A percentile compares a stretch with the other conserved stretches of the same genome.
These are phyloP conservation scores for Hypoxylon rickii DNA, from an alignment of 495 filamentous ascomycete species.

Conservation along the genomic window DNA sequence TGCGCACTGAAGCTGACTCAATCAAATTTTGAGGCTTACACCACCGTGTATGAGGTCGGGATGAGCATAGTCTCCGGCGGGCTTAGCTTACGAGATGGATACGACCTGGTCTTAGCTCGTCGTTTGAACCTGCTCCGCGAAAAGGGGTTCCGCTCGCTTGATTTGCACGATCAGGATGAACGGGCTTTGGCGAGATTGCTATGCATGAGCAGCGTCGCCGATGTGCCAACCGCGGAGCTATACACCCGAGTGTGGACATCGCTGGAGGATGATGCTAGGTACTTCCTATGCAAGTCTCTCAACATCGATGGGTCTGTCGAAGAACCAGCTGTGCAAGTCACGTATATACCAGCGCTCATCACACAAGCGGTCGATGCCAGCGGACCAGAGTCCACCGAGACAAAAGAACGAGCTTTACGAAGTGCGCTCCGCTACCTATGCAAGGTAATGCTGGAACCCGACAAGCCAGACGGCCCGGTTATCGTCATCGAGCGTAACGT, in stretches of 20 bases:
- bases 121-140: conserved; percentile 27
- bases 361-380: conserved; percentile 18
- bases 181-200: conserved; percentile 42
- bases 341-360: conserved; percentile 44
- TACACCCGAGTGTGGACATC: conserved; percentile 37
- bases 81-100: conserved; percentile 36
- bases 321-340: conserved; percentile 42
- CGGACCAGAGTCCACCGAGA: conserved; percentile 6
- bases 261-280: conserved; percentile 28
- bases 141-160: conserved; percentile 37
- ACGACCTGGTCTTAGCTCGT: conserved; percentile 41
- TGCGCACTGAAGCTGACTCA: conserved; percentile 43
- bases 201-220: conserved; percentile 43
- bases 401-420: conserved; percentile 19
- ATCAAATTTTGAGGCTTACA: conserved; percentile 41
- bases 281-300: conserved; percentile 30
- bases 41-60: conserved; percentile 38
- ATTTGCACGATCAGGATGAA: conserved; percentile 29
- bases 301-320: conserved; percentile 40
- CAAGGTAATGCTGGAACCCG: conserved; percentile 25
- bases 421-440: conserved; percentile 26
- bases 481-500: conserved; percentile 33
- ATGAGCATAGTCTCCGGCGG: conserved; percentile 31
- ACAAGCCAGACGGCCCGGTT: conserved; percentile 5
- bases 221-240: conserved; percentile 34